Base-by-base conservation (phyloP, 257 asterid genomes). In the Nicotiana undulata region DNA sequence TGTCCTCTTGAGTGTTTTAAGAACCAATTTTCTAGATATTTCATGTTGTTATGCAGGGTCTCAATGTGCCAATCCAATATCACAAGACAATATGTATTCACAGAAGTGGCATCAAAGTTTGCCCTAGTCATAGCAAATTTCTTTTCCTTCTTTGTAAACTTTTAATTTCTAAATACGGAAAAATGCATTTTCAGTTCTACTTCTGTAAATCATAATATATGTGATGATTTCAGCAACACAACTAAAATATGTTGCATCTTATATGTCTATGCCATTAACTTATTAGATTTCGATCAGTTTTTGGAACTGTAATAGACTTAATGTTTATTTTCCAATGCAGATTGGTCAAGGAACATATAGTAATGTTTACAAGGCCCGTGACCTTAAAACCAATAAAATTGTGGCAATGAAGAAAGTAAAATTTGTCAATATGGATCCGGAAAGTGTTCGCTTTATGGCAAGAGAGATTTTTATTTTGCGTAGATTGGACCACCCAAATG, bases 321-420 rank as follows among this genome's bases (percentile, higher is more conserved):
- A 72, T 24, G 61, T 24, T 22, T 24, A 13, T 72, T 46, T 15
- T 49, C 78, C 61, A 46, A 28, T 82, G 84, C 66, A 82, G 84
- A 76, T 82, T 76, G 84, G 84, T 65, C 84, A 82, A 76, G 84
- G 84, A 66, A 82, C 84, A 24, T 82, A 82, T 52, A 82, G 81
- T 26, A 82, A 72, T 63, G 84, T 82, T 53, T 82, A 82, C 61
- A 64, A 29, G 65, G 84, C 81, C 13, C 77, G 76, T 17, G 81
- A 82, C 61, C 84, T 82, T 9, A 68, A 53, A 28, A 63, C 63
- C 5, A 49, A 64, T 55, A 82, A 82, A 52, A 34, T 82, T 46
- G 81, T 82, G 49, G 84, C 84, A 22, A 75, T 82, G 80, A 82
- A 82, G 81, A 76, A 76, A 82, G 84, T 82, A 28, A 32, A 72